A percentile compares a stretch with the other conserved stretches of the same genome.
Evolutionary conservation across 805 yeast species (phyloP).

Genomic region (Suhomyces faveliae): DNA sequence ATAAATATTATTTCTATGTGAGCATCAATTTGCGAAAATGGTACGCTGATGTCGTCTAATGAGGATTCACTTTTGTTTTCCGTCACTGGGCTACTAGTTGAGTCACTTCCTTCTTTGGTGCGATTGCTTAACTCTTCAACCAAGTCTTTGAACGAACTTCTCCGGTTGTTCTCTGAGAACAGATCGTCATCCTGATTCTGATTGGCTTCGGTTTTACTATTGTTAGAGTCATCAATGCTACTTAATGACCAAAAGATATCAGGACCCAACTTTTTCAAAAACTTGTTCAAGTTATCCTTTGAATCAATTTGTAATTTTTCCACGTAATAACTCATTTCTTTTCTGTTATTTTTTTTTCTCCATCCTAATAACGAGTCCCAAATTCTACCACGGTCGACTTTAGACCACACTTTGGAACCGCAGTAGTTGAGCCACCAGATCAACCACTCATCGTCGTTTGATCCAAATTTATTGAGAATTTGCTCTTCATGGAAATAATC

Average conservation of each 20-base stretch:
- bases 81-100: neutral
- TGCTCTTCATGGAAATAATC: conserved; percentile 79
- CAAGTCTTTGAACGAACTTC: conserved; percentile 32
- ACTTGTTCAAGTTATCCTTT: conserved; percentile 24
- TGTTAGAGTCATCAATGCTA: conserved; percentile 6
- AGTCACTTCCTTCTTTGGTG: neutral
- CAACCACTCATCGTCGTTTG: conserved; percentile 80
- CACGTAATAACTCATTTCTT: conserved; percentile 27
- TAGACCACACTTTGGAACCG: conserved; percentile 82
- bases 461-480: conserved; percentile 53
- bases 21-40: conserved; percentile 65
- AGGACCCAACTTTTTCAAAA: conserved; percentile 47
- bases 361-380: conserved; percentile 90
- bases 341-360: conserved; percentile 43
- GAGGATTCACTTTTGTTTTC: conserved; percentile 5
- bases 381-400: conserved; percentile 77
- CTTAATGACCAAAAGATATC: conserved; percentile 60
- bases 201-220: conserved; percentile 2
- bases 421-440: conserved; percentile 94
- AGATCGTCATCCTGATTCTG: conserved; percentile 15
- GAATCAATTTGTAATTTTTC: conserved; percentile 27
- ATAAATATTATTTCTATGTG: conserved; percentile 76
- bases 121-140: conserved; percentile 27
- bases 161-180: conserved; percentile 6
- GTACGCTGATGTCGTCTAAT: conserved; percentile 24